A percentile compares a stretch with the other conserved stretches of the same genome.
Evolutionary conservation across 805 yeast species (phyloP).

Genomic region (Helenozyma rhizophorensis): DNA sequence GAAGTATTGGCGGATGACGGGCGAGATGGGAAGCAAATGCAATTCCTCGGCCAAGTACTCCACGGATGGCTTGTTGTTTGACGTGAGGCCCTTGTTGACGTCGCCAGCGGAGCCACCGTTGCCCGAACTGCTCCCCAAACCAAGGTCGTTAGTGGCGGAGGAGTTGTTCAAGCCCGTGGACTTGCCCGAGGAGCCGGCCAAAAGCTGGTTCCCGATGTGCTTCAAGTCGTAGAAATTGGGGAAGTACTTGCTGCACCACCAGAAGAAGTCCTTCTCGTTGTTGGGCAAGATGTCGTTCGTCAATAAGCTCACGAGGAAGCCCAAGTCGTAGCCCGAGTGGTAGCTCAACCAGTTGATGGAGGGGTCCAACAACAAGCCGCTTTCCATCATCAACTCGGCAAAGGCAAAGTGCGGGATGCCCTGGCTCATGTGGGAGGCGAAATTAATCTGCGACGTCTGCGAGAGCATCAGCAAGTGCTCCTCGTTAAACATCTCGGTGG

Average conservation of each 20-base stretch:
- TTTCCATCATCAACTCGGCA: conserved; percentile 78
- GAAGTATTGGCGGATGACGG: conserved; percentile 40
- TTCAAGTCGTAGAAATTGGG: conserved; percentile 85
- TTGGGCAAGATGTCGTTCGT: conserved; percentile 75
- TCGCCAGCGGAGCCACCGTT: conserved; percentile 3
- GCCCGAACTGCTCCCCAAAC: neutral
- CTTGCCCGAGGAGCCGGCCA: conserved; percentile 18
- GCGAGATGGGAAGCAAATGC: conserved; percentile 56
- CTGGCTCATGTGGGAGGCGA: conserved; percentile 62
- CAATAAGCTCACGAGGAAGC: conserved; percentile 75
- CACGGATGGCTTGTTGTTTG: conserved; percentile 41
- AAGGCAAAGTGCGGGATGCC: conserved; percentile 81
- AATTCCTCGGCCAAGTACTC: conserved; percentile 69
- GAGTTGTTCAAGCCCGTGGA: conserved; percentile 1
- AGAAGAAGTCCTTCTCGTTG: conserved; percentile 71
- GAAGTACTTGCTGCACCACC: conserved; percentile 68
- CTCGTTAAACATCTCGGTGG: conserved; percentile 77
- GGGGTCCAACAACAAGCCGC: conserved; percentile 75
- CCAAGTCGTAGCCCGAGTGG: conserved; percentile 93
- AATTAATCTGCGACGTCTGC: conserved; percentile 76
- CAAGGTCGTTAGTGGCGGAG: neutral
- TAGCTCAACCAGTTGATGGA: conserved; percentile 83
- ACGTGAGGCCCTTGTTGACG: conserved; percentile 6
- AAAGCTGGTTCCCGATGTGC: conserved; percentile 36
- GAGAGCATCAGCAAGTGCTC: conserved; percentile 78